Percentiles rank a stretch among this genome's conserved stretches.
phyloP scores from a whole-genome alignment of 768 basidiomycete species.

The Mycena polygramma region DNA sequence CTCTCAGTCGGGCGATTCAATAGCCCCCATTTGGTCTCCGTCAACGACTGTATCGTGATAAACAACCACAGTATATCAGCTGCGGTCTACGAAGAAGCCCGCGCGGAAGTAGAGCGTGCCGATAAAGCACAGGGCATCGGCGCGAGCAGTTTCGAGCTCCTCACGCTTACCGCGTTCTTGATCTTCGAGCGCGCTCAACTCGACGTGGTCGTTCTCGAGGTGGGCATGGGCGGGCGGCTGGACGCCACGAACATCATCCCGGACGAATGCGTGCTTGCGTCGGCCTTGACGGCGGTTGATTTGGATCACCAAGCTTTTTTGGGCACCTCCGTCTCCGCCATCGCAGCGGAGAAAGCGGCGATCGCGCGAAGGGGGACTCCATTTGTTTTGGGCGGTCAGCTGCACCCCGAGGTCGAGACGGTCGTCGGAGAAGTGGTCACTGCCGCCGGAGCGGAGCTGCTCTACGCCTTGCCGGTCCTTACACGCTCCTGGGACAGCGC shows the following conservation, averaged over 20 bases:
- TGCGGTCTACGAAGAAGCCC: constrained; percentile 60
- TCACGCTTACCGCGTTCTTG: constrained; percentile 84
- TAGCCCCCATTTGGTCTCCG: constrained; percentile 88
- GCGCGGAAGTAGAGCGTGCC: constrained; percentile 61
- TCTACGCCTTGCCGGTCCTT: constrained; percentile 52
- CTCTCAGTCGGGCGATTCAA: constrained; percentile 88
- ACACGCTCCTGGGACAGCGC: constrained; percentile 50
- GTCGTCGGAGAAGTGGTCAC: constrained; percentile 60
- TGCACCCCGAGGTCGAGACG: constrained; percentile 59
- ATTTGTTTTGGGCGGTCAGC: constrained; percentile 78
- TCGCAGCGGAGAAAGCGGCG: constrained; percentile 86
- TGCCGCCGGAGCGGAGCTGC: constrained; percentile 56
- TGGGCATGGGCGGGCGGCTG: constrained; percentile 92
- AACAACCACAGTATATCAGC: constrained; percentile 65
- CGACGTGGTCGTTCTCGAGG: constrained; percentile 90
- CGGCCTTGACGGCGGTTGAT: constrained; percentile 89
- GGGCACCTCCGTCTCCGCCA: constrained; percentile 79
- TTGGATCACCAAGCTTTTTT: constrained; percentile 95
- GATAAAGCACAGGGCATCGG: constrained; percentile 58
- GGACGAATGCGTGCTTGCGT: constrained; percentile 74
- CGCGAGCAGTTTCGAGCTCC: constrained; percentile 85
- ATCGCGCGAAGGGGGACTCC: constrained; percentile 76
- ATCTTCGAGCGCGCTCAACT: constrained; percentile 79
- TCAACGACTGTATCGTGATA: constrained; percentile 83
- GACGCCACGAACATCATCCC: constrained; percentile 96